Evolutionary conservation across 2,329 filamentous ascomycete genomes (phyloP), one percentile per base, ranked within the genome.

Genomic region (Fusarium odoratissimum): DNA sequence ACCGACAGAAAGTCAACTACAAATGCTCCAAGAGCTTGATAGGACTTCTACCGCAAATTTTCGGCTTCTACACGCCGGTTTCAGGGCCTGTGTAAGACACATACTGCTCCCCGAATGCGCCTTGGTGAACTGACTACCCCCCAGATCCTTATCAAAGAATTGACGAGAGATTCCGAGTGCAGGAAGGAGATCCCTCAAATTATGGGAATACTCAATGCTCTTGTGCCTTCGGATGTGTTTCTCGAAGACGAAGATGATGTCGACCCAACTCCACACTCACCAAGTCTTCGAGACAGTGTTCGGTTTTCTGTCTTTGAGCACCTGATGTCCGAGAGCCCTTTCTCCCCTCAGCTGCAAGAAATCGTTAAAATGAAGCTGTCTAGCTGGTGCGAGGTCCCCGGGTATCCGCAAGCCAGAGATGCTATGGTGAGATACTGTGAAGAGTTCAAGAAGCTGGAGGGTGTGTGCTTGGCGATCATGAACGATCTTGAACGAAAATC

Each of bases 181-280:
- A 60, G 57, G 55, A 71, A 73, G 31, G 63, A 75, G 19, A 44
- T 54, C 6, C 60, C 72, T 10, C 67, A 73, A 19, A 74, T 81
- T 38, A 79, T 83, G 80, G 81, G 80, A 28, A 73, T 76, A 11
- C 69, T 83, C 30, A 83, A 83, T 54, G 76, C 82, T 10, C 69
- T 83, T 25, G 81, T 83, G 38, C 80, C 82, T 2, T 63, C 80
- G 2, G 60, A 71, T 14, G 57, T 74, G 13, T 64, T 78, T 16
- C 65, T 78, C 23, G 63, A 71, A 38, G 56, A 72, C 21, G 58
- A 64, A 4, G 68, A 79, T 6, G 77, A 79, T 35, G 13, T 75
- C 8, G 75, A 80, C 23, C 71, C 78, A 12, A 73, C 73, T 16
- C 79, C 80, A 3, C 79, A 78, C 62, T 78, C 81, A 1, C 54